Evolutionary conservation across 768 basidiomycete genomes (phyloP).

Genomic region (Tricholoma saponaceum): DNA sequence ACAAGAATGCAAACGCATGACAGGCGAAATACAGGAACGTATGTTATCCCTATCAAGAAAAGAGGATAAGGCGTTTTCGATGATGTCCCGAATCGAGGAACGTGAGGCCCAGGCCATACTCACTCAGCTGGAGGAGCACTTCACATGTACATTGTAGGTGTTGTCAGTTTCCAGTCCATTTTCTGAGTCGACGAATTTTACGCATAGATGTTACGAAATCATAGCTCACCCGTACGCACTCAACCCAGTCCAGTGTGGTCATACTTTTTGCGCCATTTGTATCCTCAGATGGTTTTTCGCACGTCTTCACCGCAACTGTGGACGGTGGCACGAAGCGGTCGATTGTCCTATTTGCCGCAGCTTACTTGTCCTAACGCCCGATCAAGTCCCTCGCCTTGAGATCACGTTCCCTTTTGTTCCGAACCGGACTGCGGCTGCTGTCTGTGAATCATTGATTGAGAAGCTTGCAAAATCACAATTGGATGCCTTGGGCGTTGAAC

Average conservation of each 20-base stretch:
- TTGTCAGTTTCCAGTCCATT: not conserved
- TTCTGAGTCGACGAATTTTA: not conserved
- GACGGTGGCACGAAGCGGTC: slow-evolving; percentile 63
- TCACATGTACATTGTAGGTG: slow-evolving; percentile 60
- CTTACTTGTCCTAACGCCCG: slow-evolving; percentile 45
- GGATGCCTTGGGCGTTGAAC: slow-evolving; percentile 34
- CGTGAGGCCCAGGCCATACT: slow-evolving; percentile 40
- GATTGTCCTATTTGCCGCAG: slow-evolving; percentile 68
- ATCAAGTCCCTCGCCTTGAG: slow-evolving; percentile 44
- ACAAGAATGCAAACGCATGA: slow-evolving; percentile 32
- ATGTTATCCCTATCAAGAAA: slow-evolving; percentile 31
- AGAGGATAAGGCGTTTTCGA: slow-evolving; percentile 36
- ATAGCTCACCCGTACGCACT: slow-evolving; percentile 59
- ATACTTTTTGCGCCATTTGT: slow-evolving; percentile 65
- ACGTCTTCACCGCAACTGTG: slow-evolving; percentile 57
- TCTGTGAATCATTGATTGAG: slow-evolving; percentile 49
- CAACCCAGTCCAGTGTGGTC: slow-evolving; percentile 55
- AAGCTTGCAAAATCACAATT: slow-evolving; percentile 35
- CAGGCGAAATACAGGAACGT: slow-evolving; percentile 37
- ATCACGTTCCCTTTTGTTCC: slow-evolving; percentile 61
- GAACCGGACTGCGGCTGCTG: slow-evolving; percentile 51
- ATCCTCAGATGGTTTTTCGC: slow-evolving; percentile 70
- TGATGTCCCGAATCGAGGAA: slow-evolving; percentile 39
- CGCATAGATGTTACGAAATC: slow-evolving; percentile 56
- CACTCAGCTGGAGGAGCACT: slow-evolving; percentile 55